A percentile compares a stretch with the other conserved stretches of the same genome.
Evolutionary conservation across 768 basidiomycete species (phyloP).

Genomic region (Brasilioporus rufonigricans): DNA sequence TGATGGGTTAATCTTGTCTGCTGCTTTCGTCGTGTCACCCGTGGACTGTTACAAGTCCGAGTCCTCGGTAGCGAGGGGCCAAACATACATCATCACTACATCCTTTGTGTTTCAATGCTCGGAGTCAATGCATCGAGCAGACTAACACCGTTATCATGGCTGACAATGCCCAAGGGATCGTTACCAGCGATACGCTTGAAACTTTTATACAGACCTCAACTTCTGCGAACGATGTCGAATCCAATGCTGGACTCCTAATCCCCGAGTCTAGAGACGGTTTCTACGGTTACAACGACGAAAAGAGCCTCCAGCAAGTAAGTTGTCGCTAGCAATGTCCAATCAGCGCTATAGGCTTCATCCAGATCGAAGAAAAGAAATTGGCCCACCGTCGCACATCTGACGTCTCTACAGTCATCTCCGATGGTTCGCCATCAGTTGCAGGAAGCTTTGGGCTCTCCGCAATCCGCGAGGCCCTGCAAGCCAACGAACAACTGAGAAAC

Average conservation of each 20-base stretch:
- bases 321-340: background rate
- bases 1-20: background rate
- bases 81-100: slow-evolving; percentile 12
- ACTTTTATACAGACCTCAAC: background rate
- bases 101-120: slow-evolving; percentile 1
- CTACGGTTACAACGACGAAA: slow-evolving; percentile 80
- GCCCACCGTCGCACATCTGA: slow-evolving; percentile 66
- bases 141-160: slow-evolving; percentile 18
- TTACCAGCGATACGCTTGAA: background rate
- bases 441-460: slow-evolving; percentile 41
- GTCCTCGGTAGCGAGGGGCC: background rate
- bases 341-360: background rate
- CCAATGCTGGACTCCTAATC: slow-evolving; percentile 34
- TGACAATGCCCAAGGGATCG: background rate
- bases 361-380: slow-evolving; percentile 77
- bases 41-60: background rate
- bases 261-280: slow-evolving; percentile 66
- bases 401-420: slow-evolving; percentile 27
- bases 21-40: too few relatives aligned
- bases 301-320: slow-evolving; percentile 68
- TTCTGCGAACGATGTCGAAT: slow-evolving; percentile 9
- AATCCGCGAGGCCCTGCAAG: slow-evolving; percentile 30
- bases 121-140: background rate
- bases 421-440: slow-evolving; percentile 32
- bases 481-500: slow-evolving; percentile 12